A percentile compares a stretch with the other conserved stretches of the same genome.
phyloP scores from a whole-genome alignment of 2,329 filamentous ascomycete genomes.

The Sarocladium kiliense region DNA sequence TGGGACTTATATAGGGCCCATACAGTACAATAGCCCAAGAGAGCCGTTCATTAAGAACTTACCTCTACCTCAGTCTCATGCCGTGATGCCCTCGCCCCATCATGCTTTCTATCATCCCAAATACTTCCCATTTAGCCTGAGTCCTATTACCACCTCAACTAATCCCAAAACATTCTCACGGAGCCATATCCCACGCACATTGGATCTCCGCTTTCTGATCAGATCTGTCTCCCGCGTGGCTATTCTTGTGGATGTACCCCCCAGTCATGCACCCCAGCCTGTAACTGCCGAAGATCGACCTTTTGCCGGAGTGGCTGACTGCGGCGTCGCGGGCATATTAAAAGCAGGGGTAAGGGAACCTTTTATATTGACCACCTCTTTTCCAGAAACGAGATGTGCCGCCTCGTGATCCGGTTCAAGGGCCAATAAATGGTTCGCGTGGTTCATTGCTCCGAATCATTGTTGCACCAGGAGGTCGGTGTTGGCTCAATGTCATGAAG shows the following conservation, averaged over 20 bases:
- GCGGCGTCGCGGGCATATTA: not conserved
- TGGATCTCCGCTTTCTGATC: not conserved
- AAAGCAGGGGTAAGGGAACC: not conserved
- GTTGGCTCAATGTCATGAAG: no score
- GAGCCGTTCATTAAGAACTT: no score
- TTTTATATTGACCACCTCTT: not conserved
- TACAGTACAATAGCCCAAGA: no score
- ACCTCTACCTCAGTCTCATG: no score
- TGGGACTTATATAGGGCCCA: no score
- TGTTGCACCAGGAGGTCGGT: no score
- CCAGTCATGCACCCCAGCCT: slow-evolving; percentile 1
- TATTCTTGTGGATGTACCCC: not conserved
- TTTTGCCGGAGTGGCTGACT: slow-evolving; percentile 1
- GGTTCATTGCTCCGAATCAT: not conserved
- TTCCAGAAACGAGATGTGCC: not conserved
- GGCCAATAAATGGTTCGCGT: not conserved
- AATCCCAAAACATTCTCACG: not conserved
- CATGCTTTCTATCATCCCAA: not conserved
- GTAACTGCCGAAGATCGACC: slow-evolving; percentile 9
- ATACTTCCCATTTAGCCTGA: slow-evolving; percentile 1
- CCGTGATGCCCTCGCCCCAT: not conserved
- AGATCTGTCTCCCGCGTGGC: no score
- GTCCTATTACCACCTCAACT: not conserved
- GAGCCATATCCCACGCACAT: not conserved
- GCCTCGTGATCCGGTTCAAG: not conserved